Evolutionary conservation across 345 rosid genomes (phyloP), one percentile per base, ranked within the genome.

Genomic region (Eutrema yunnanense): DNA sequence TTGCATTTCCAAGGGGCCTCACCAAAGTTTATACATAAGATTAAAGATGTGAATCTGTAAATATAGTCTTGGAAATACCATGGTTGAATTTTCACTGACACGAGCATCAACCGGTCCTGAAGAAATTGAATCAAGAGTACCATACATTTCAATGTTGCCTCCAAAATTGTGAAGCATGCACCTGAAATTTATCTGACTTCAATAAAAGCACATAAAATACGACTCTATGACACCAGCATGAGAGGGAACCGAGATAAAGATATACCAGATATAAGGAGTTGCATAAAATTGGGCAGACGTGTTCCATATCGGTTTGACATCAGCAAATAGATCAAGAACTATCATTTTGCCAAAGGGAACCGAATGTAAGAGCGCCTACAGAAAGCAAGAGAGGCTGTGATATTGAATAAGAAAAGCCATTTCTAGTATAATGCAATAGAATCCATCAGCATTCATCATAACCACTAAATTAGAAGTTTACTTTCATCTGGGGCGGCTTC

Each of bases 101-200:
- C 72, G 90, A 71, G 97, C 97, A 78, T 87, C 95, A 63, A 90
- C 72, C 0, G 98, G 97, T 74, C 97, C 96, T 13, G 87, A 83
- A 77, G 97, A 79, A 73, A 94, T 78, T 68, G 96, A 62, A 73
- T 94, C 98, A 74, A 94, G 77, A 71, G 57, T 26, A 66, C 97
- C 98, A 61, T 90, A 94, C 90, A 86, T 90, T 83, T 94, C 97
- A 75, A 94, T 84, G 79, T 94, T 94, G 75, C 96, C 96, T 34
- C 97, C 97, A 85, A 94, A 90, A 68, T 94, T 94, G 79, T 89
- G 97, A 85, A 94, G 77, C 86, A 94, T 76, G 74, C 98, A 94
- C 97, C 98, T 94, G 83, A 62, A 59, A 58, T 38, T 72, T 48
- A 62, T 32, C 69, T 6, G 27, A 62, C 26, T 53, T 40, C 14